Base-by-base conservation (phyloP, 2,329 filamentous ascomycete genomes). In the Proliferodiscus dingleyae region DNA sequence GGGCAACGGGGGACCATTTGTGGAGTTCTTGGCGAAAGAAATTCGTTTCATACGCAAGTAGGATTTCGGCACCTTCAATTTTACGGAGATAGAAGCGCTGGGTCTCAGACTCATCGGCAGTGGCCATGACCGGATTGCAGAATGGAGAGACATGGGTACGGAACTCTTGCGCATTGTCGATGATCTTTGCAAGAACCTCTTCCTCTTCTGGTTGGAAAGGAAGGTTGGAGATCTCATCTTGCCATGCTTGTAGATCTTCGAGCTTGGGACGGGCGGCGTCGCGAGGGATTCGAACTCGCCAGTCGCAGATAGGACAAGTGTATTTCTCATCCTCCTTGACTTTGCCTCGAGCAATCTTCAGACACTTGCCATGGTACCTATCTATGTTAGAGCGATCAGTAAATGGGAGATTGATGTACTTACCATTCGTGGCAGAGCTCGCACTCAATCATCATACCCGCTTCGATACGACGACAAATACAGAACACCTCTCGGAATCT, bases 361-460 rank as follows among this genome's bases (percentile, higher is more conserved):
- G 74, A 60, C 93, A 98, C 66, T 96, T 97, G 49, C 93, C 91
- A 61, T 98, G 93, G 62, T 98, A 98, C 87, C 86, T 90, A 7
- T 21, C 8, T 29, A 16, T 2, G 32, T 60, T 53, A 59, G 51
- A 11, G 32, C 21, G 3, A 22, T 22, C 32, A 7, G 11, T 6
- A 19, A 33, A 40, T 5, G 3, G 26, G 5, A 18, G 15, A 7
- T 29, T 10, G 16, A 16, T 30, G 22, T 16, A 72, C 82, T 72
- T 66, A 90, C 93, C 93, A 98, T 71, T 98, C 93, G 61, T 96
- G 91, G 67, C 93, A 98, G 30, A 96, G 75, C 64, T 97, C 93
- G 64, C 93, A 98, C 68, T 98, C 93, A 59, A 98, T 97, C 93
- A 98, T 98, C 85, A 97, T 94, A 41, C 93, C 93, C 29, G 91